Evolutionary conservation across 805 yeast species (phyloP), one percentile per base, ranked within the genome.

Genomic region (Saccharomycodes ludwigii): DNA sequence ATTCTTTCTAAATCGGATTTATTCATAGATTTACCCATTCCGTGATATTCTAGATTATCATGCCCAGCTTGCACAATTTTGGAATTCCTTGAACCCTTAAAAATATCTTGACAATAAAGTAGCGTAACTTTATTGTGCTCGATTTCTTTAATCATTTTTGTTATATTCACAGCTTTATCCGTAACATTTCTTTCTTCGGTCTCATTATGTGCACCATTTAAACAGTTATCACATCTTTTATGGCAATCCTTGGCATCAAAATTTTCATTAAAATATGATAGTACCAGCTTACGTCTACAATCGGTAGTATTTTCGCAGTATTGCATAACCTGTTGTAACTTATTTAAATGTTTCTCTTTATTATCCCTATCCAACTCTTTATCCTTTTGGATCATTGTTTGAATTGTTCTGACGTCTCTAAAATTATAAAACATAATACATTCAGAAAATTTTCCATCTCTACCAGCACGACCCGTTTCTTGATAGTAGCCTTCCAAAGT

Each of bases 391-490:
- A 91, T 85, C 73, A 84, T 68, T 12, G 73, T 63, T 52, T 79
- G 85, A 27, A 91, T 56, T 18, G 73, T 60, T 35, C 85, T 61
- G 0, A 88, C 93, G 57, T 88, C 98, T 37, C 69, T 68, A 56
- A 77, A 78, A 8, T 76, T 68, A 53, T 79, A 91, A 44, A 71
- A 88, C 68, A 88, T 67, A 10, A 84, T 68, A 57, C 97, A 91
- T 35, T 75, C 77, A 1, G 94, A 79, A 27, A 63, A 71, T 6
- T 68, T 58, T 0, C 98, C 97, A 59, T 91, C 98, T 59, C 98
- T 71, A 4, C 98, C 98, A 4, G 97, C 98, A 56, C 98, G 73
- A 6, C 98, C 98, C 1, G 97, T 86, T 52, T 91, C 98, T 55
- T 91, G 98, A 47, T 91, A 91, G 53, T 91, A 91, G 0, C 96